Base-by-base conservation (phyloP, 345 rosid genomes). In the Heritiera fomes region DNA sequence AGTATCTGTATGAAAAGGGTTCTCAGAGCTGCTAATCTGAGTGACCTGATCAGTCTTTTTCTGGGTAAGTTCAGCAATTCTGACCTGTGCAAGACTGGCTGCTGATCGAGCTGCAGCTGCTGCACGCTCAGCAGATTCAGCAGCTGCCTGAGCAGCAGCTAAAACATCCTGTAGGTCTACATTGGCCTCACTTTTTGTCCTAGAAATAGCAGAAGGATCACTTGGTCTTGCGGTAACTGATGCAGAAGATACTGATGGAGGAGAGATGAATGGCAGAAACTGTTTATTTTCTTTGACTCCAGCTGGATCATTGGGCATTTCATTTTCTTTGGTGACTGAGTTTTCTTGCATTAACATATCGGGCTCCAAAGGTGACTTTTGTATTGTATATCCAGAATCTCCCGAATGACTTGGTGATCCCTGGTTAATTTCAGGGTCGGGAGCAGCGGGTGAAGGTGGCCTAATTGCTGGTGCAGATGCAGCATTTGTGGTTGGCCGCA, bases 51-150 rank as follows among this genome's bases (percentile, higher is more conserved):
- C 87, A 46, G 84, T 82, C 41, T 75, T 91, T 79, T 83, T 90
- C 89, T 79, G 89, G 43, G 92, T 84, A 63, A 93, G 88, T 82
- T 87, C 97, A 23, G 81, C 71, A 79, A 93, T 93, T 86, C 94
- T 90, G 65, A 91, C 83, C 84, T 93, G 98, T 59, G 98, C 98
- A 79, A 95, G 94, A 84, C 90, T 84, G 71, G 99, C 99, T 63
- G 92, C 99, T 69, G 97, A 83, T 73, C 97, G 90, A 80, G 99
- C 97, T 20, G 93, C 97, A 23, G 93, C 82, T 63, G 97, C 99
- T 7, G 99, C 97, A 79, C 86, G 88, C 80, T 95, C 99, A 11
- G 99, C 99, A 61, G 87, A 70, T 53, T 93, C 98, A 40, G 97
- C 98, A 82, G 99, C 99, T 71, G 94, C 86, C 71, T 92, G 94